These are phyloP conservation scores for Pythium brassicae DNA, from an alignment of 352 stramenopile genomes.

Conservation along the genomic window DNA sequence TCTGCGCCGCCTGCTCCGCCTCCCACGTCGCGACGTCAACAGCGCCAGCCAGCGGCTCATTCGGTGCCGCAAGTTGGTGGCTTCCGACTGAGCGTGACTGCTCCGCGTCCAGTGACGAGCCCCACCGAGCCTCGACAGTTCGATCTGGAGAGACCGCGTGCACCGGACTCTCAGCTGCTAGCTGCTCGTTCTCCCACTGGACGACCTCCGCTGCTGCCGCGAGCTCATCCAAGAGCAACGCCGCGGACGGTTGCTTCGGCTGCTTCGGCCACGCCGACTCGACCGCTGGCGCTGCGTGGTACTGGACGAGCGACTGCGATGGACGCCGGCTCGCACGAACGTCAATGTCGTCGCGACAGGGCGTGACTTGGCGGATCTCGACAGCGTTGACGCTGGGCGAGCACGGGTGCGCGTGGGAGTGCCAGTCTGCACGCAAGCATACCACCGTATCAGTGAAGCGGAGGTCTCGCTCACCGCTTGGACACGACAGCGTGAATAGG, in stretches of 20 bases:
- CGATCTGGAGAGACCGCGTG: constrained; percentile 12
- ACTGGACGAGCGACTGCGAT: constrained; percentile 4
- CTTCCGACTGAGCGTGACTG: neutral
- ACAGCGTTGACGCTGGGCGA: too few species aligned
- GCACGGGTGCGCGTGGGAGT: too few species aligned
- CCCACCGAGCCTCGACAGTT: neutral
- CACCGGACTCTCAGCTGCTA: constrained; percentile 1
- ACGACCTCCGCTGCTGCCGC: constrained; percentile 17
- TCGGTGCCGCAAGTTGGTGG: constrained; percentile 13
- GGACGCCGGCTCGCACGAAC: neutral
- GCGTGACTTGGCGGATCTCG: neutral
- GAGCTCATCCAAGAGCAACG: constrained; percentile 18
- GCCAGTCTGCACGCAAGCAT: too few species aligned
- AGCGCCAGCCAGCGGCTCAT: constrained; percentile 27
- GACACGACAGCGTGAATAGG: too few species aligned
- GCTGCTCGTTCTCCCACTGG: constrained; percentile 19
- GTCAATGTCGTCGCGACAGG: neutral
- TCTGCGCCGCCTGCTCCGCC: constrained; percentile 27
- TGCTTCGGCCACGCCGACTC: neutral
- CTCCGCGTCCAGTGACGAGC: neutral
- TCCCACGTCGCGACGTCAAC: constrained; percentile 46
- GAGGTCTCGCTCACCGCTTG: too few species aligned
- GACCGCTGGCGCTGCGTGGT: neutral
- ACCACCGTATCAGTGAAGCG: too few species aligned
- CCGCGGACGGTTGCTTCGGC: constrained; percentile 3